Base-by-base conservation (phyloP, 1,139 yeast genomes). In the Yamadazyma conglobata region DNA sequence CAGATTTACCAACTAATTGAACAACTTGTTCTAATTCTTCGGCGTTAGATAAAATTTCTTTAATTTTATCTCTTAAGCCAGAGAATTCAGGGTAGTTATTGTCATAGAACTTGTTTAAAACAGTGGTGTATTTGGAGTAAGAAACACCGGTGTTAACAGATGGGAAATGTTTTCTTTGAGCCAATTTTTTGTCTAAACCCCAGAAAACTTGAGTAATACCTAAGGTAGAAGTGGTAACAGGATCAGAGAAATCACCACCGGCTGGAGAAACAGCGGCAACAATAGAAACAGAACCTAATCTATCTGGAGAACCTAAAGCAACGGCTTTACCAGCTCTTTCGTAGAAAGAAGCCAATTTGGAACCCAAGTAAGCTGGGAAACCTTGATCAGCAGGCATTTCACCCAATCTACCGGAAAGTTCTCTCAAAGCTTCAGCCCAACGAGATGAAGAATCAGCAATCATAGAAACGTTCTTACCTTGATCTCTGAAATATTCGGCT, bases 381-480 rank as follows among this genome's bases (percentile, higher is more conserved):
- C 99, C 99, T 73, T 93, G 98, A 70, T 91, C 99, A 41, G 99
- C 99, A 58, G 99, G 99, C 99, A 91, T 91, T 73, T 93, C 99
- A 65, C 98, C 98, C 62, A 91, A 74, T 76, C 99, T 94, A 78
- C 99, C 99, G 33, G 97, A 89, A 61, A 91, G 82, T 76, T 91
- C 99, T 81, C 99, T 88, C 59, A 91, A 77, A 39, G 99, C 99
- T 70, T 91, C 99, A 28, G 99, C 99, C 99, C 99, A 91, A 76
- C 99, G 91, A 26, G 97, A 89, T 21, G 97, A 89, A 6, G 98
- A 91, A 63, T 91, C 99, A 39, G 99, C 99, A 83, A 91, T 91
- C 97, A 91, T 91, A 25, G 97, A 80, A 43, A 91, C 97, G 57
- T 93, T 73, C 74, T 91, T 91, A 70, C 99, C 99, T 73, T 91